Evolutionary conservation across 2,329 filamentous ascomycete species (phyloP).

Genomic region (Diplodia scrobiculata): DNA sequence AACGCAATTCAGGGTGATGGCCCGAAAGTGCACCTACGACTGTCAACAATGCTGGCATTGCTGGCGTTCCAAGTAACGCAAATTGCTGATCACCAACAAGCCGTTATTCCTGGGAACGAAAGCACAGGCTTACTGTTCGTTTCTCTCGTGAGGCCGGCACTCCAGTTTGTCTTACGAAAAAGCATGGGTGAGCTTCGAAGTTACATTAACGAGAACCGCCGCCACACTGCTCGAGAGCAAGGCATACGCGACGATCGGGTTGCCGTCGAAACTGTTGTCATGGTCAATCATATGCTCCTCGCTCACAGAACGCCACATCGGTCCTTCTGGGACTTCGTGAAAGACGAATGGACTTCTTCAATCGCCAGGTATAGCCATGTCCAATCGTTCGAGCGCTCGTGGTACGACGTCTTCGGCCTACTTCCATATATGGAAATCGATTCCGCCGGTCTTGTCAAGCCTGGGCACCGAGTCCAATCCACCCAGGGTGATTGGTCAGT

Average conservation of each 20-base stretch:
- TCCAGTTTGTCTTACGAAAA: constrained; percentile 40
- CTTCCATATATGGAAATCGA: constrained; percentile 60
- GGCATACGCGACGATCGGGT: constrained; percentile 53
- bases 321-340: constrained; percentile 51
- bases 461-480: constrained; percentile 46
- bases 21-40: neutral
- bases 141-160: constrained; percentile 42
- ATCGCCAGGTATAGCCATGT: constrained; percentile 36
- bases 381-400: constrained; percentile 42
- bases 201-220: constrained; percentile 52
- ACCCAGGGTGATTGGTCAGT: constrained; percentile 55
- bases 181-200: constrained; percentile 45
- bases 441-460: constrained; percentile 50
- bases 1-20: neutral
- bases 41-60: constrained; percentile 34
- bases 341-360: constrained; percentile 33
- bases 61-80: constrained; percentile 38
- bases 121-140: constrained; percentile 41
- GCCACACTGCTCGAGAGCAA: constrained; percentile 47
- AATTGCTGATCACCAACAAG: constrained; percentile 38
- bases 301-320: constrained; percentile 36
- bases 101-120: constrained; percentile 30
- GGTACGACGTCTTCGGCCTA: constrained; percentile 54
- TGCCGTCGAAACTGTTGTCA: constrained; percentile 51
- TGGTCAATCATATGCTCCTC: constrained; percentile 50